Conservation (phyloP, 768 basidiomycete species). For the Lactifluus volemus region DNA sequence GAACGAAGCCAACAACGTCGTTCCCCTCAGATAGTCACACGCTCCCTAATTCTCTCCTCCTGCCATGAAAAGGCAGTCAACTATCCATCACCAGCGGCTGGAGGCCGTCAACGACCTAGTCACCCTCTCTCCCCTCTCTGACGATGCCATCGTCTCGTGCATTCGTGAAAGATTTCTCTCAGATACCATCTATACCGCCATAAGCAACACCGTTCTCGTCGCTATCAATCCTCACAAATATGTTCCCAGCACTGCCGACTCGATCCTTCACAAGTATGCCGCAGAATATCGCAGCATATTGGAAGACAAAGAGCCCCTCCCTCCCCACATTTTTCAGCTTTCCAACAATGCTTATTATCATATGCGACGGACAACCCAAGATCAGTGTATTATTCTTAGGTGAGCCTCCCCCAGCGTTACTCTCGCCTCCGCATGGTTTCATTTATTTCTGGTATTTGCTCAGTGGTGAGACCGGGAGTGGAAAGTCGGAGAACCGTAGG, state of each 20-base stretch:
- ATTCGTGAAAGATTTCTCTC: conserved; percentile 82
- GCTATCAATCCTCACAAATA: conserved; percentile 94
- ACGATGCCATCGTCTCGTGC: conserved; percentile 79
- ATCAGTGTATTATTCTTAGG: conserved; percentile 85
- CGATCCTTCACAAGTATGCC: conserved; percentile 76
- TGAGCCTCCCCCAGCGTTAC: conserved; percentile 30
- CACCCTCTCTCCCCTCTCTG: conserved; percentile 55
- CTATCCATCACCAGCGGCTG: conserved; percentile 55
- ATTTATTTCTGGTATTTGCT: neutral
- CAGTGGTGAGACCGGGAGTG: conserved; percentile 89
- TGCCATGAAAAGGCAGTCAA: conserved; percentile 38
- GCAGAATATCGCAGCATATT: conserved; percentile 74
- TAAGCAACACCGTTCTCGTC: conserved; percentile 67
- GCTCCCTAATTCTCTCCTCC: conserved; percentile 7
- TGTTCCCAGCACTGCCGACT: conserved; percentile 74
- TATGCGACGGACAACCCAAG: conserved; percentile 89
- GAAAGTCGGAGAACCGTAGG: conserved; percentile 86
- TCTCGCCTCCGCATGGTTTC: neutral
- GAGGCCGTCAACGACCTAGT: conserved; percentile 68
- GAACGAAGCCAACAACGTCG: neutral
- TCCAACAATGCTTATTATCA: conserved; percentile 93
- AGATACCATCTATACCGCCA: conserved; percentile 69
- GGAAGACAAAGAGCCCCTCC: conserved; percentile 47
- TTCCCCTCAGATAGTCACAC: neutral
- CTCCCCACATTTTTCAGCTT: conserved; percentile 89